A percentile compares a stretch with the other conserved stretches of the same genome.
Conservation (phyloP, 2,329 filamentous ascomycete genomes). For the Pleurostoma richardsiae region DNA sequence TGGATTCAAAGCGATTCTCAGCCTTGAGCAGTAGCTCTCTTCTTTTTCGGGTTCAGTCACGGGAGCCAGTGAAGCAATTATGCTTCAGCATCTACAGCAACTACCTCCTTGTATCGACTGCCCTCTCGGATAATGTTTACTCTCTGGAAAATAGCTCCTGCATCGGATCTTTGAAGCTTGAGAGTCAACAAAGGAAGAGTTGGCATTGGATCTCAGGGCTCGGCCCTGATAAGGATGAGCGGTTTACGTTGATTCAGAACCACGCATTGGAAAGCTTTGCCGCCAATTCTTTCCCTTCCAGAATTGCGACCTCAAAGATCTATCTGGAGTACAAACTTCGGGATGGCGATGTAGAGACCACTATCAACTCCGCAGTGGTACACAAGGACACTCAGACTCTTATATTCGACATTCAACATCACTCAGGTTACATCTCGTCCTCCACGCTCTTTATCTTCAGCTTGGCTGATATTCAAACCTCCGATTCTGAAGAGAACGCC, state of each 20-base stretch:
- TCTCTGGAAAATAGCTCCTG: constrained; percentile 1
- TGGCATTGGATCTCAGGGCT: constrained; percentile 6
- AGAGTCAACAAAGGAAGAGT: constrained; percentile 1
- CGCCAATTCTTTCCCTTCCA: constrained; percentile 1
- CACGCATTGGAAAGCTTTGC: constrained; percentile 1
- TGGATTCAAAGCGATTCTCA: not conserved
- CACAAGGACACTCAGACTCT: constrained; percentile 2
- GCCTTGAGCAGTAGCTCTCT: not conserved
- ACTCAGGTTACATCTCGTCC: constrained; percentile 3
- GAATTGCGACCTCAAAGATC: not conserved
- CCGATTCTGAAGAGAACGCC: not conserved
- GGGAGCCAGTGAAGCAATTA: constrained; percentile 6
- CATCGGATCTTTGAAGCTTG: constrained; percentile 2
- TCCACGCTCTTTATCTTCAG: constrained; percentile 7
- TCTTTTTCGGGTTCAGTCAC: constrained; percentile 1
- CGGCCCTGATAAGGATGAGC: not conserved
- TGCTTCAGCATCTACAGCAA: constrained; percentile 6
- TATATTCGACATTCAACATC: constrained; percentile 3
- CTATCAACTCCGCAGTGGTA: constrained; percentile 2
- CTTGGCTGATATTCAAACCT: not conserved
- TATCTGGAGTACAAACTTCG: constrained; percentile 1
- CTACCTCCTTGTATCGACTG: constrained; percentile 7
- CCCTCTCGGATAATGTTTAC: constrained; percentile 2
- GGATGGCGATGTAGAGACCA: not conserved
- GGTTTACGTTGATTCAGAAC: constrained; percentile 3